Evolutionary conservation across 768 basidiomycete genomes (phyloP).

Genomic region (Tephrocybe rancida): DNA sequence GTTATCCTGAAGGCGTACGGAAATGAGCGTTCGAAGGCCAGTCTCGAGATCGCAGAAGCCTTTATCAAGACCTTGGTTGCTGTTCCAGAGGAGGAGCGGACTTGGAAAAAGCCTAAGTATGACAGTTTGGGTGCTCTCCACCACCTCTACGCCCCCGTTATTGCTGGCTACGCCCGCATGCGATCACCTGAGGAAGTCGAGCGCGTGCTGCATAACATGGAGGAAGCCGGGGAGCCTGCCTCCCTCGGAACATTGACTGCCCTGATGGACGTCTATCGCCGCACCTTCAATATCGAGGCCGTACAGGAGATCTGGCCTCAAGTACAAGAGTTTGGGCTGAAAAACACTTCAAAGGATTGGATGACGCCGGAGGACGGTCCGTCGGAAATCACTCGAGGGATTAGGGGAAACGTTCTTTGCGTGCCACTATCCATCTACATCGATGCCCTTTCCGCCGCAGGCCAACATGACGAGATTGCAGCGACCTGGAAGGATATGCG

Average conservation of each 20-base stretch:
- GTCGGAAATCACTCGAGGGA: slow-evolving; percentile 15
- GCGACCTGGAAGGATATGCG: slow-evolving; percentile 68
- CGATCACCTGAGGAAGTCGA: slow-evolving; percentile 55
- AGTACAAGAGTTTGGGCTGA: slow-evolving; percentile 60
- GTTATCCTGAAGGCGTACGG: slow-evolving; percentile 68
- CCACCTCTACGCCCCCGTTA: slow-evolving; percentile 62
- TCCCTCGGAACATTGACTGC: slow-evolving; percentile 62
- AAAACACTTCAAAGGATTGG: slow-evolving; percentile 33
- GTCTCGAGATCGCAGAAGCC: slow-evolving; percentile 61
- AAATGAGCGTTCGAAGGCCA: slow-evolving; percentile 46
- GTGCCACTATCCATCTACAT: slow-evolving; percentile 83
- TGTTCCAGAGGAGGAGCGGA: slow-evolving; percentile 30
- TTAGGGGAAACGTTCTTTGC: slow-evolving; percentile 61
- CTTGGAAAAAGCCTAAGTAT: slow-evolving; percentile 41
- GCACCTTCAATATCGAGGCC: slow-evolving; percentile 51
- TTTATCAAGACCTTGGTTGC: slow-evolving; percentile 59
- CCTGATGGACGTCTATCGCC: slow-evolving; percentile 75
- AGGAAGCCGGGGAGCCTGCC: slow-evolving; percentile 56
- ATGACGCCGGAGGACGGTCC: slow-evolving; percentile 27
- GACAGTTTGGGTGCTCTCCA: slow-evolving; percentile 48
- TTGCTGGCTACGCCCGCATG: slow-evolving; percentile 49
- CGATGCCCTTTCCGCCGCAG: slow-evolving; percentile 67
- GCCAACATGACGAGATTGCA: slow-evolving; percentile 62
- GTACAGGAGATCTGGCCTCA: slow-evolving; percentile 69
- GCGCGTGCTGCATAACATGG: slow-evolving; percentile 52